Conservation (phyloP, 2,329 filamentous ascomycete species). For the Botrytis fabae region DNA sequence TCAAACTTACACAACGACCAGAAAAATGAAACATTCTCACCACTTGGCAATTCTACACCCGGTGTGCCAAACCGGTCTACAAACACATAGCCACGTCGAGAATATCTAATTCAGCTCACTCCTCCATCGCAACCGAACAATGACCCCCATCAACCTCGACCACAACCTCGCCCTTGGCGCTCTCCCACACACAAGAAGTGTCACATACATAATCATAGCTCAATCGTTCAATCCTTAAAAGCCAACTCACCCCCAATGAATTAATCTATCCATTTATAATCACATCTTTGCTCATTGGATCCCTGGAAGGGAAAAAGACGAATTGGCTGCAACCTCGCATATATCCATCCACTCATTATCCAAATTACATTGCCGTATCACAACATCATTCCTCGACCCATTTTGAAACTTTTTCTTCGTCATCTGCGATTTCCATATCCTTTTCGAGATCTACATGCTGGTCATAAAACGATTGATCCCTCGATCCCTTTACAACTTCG, state of each 20-base stretch:
- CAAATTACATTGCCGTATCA: slow-evolving; percentile 4
- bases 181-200: not conserved
- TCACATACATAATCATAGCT: not conserved
- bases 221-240: not conserved
- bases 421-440: slow-evolving; percentile 4
- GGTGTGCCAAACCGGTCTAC: not conserved
- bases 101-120: not conserved
- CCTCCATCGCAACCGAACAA: not conserved
- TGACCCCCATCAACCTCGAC: not conserved
- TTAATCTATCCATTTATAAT: not conserved
- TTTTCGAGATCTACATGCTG: slow-evolving; percentile 1
- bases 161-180: not conserved
- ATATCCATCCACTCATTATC: slow-evolving; percentile 2
- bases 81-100: not conserved
- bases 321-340: slow-evolving; percentile 5
- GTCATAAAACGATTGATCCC: not conserved
- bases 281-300: not conserved
- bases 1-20: not conserved
- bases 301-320: not conserved
- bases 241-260: too few species aligned
- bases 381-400: slow-evolving; percentile 2
- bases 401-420: not conserved
- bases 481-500: not conserved
- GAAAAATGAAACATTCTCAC: not conserved
- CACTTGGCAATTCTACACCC: not conserved